Evolutionary conservation across 805 yeast genomes (phyloP), one percentile per base, ranked within the genome.

Genomic region (Phaffomyces antillensis): DNA sequence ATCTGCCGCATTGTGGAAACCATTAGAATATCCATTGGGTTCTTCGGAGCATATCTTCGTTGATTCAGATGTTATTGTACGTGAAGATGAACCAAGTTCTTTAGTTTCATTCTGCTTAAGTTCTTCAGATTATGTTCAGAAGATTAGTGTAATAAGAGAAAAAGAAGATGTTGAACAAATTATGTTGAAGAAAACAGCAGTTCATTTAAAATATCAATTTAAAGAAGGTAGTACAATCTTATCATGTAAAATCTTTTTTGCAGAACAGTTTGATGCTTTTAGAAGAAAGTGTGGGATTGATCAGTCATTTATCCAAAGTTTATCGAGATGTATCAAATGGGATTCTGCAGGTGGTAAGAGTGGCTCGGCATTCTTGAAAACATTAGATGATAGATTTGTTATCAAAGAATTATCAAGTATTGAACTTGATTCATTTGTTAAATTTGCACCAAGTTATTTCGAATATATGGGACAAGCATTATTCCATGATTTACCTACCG

Each of bases 11-110:
- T 72, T 93, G 18, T 95, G 98, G 98, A 89, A 86, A 52, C 95
- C 96, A 0, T 68, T 93, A 31, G 83, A 77, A 17, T 90, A 89
- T 63, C 96, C 98, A 2, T 70, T 90, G 2, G 51, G 65, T 2
- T 75, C 89, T 0, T 75, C 83, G 0, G 98, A 93, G 59, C 98
- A 93, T 61, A 78, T 91, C 1, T 93, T 93, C 68, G 88, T 87
- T 17, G 98, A 95, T 59, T 86, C 95, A 8, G 88, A 86, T 61
- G 96, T 93, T 18, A 82, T 93, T 46, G 91, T 93, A 10, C 70
- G 99, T 41, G 99, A 93, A 56, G 96, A 88, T 61, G 99, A 93
- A 60, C 99, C 98, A 10, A 84, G 95, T 55, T 90, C 98, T 0
- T 66, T 93, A 48, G 86, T 95, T 51, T 95, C 98, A 0, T 90